Conservation (phyloP, 116 monocot genomes). For the Posidonia oceanica region DNA sequence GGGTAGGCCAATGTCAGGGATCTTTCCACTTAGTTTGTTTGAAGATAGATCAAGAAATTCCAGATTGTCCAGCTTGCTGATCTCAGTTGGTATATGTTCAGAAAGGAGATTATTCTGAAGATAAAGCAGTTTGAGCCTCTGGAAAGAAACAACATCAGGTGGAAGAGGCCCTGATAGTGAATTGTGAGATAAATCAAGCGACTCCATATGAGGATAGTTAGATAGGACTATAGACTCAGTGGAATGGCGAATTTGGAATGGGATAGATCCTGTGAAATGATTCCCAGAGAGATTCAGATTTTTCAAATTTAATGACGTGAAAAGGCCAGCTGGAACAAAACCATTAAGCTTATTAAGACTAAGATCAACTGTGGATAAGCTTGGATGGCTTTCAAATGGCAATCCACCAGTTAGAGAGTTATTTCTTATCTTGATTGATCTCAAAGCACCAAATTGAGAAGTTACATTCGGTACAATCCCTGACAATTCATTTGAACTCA, state of each 20-base stretch:
- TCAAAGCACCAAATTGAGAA: slow-evolving; percentile 35
- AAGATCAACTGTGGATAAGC: slow-evolving; percentile 56
- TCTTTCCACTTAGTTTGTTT: slow-evolving; percentile 60
- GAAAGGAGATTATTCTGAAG: slow-evolving; percentile 54
- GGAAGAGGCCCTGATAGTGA: slow-evolving; percentile 58
- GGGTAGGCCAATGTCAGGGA: slow-evolving; percentile 54
- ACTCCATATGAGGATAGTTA: slow-evolving; percentile 44
- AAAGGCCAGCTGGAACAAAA: slow-evolving; percentile 40
- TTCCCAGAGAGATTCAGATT: slow-evolving; percentile 80
- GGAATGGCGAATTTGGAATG: slow-evolving; percentile 43
- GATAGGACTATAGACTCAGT: slow-evolving; percentile 48
- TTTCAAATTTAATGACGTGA: slow-evolving; percentile 53
- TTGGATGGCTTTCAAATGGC: slow-evolving; percentile 54
- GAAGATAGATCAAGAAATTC: slow-evolving; percentile 67
- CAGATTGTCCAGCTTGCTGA: slow-evolving; percentile 49
- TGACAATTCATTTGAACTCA: slow-evolving; percentile 76
- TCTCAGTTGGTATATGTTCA: slow-evolving; percentile 70
- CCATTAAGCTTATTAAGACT: slow-evolving; percentile 75
- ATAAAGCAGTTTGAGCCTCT: slow-evolving; percentile 52
- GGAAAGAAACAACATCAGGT: slow-evolving; percentile 47
- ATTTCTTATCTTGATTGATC: slow-evolving; percentile 47
- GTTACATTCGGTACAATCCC: slow-evolving; percentile 44
- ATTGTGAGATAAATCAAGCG: slow-evolving; percentile 76
- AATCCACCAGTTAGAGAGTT: slow-evolving; percentile 59
- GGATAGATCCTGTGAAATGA: slow-evolving; percentile 48